These are phyloP conservation scores for Scedosporium boydii DNA, from an alignment of 2,329 filamentous ascomycete genomes.

Conservation along the genomic window DNA sequence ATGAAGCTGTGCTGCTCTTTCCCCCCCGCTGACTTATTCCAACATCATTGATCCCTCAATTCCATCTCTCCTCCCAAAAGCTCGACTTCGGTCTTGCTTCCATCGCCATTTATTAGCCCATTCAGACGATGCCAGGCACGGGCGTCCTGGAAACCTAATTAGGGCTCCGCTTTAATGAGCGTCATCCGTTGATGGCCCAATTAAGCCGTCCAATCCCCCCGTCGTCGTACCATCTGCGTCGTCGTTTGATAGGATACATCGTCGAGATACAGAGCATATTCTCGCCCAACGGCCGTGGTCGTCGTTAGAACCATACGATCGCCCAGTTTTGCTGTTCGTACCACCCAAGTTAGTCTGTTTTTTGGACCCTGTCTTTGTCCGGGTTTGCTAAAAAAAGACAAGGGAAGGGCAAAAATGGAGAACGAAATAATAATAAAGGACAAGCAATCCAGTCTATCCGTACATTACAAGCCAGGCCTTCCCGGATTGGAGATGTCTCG, in stretches of 20 bases:
- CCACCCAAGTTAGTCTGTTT: background rate
- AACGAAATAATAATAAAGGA: too few relatives aligned
- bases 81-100: background rate
- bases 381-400: background rate
- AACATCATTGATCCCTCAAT: background rate
- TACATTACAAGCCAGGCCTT: background rate
- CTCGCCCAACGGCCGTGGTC: background rate
- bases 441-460: background rate
- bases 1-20: too few relatives aligned
- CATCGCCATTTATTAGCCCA: background rate
- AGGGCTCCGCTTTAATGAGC: background rate
- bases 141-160: background rate
- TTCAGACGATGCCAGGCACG: background rate
- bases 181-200: background rate
- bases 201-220: background rate
- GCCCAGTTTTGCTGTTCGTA: background rate
- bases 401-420: background rate
- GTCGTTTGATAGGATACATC: background rate
- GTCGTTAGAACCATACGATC: background rate
- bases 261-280: background rate
- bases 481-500: background rate
- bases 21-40: too few relatives aligned
- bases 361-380: background rate
- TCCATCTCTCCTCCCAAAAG: background rate
- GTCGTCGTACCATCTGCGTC: background rate